Evolutionary conservation across 2,329 filamentous ascomycete genomes (phyloP).

Genomic region (Colletotrichum chrysophilum): DNA sequence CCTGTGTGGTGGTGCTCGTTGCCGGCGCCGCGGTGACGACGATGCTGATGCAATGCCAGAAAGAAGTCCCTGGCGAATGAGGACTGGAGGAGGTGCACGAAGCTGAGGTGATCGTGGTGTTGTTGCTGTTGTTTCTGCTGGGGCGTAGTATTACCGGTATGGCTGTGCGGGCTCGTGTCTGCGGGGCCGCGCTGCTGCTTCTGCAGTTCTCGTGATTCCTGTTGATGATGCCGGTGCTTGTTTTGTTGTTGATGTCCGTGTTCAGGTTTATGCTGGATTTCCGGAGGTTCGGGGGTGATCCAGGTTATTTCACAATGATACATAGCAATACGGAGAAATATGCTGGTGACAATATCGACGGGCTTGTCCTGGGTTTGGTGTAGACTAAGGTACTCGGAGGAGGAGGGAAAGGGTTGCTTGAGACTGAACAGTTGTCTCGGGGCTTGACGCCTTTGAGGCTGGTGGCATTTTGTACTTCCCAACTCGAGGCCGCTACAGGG

Average conservation of each 20-base stretch:
- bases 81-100: background rate
- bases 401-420: background rate
- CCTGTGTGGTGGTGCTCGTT: background rate
- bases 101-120: background rate
- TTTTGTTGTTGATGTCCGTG: background rate
- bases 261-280: constrained; percentile 1
- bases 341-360: background rate
- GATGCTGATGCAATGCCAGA: constrained; percentile 10
- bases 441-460: constrained; percentile 25
- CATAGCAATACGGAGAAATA: constrained; percentile 9
- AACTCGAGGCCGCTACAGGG: background rate
- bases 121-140: background rate
- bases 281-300: constrained; percentile 7
- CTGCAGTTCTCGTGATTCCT: background rate
- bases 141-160: background rate
- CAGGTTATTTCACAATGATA: constrained; percentile 21
- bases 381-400: background rate
- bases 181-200: background rate
- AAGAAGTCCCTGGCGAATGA: constrained; percentile 3
- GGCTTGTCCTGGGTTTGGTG: background rate
- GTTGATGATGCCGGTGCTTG: background rate
- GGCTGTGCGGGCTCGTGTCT: constrained; percentile 11
- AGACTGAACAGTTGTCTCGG: background rate
- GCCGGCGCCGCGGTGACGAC: background rate
- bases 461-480: constrained; percentile 14